A percentile compares a stretch with the other conserved stretches of the same genome.
Evolutionary conservation across 2,329 filamentous ascomycete species (phyloP).

Genomic region (Microascus cirrosus): DNA sequence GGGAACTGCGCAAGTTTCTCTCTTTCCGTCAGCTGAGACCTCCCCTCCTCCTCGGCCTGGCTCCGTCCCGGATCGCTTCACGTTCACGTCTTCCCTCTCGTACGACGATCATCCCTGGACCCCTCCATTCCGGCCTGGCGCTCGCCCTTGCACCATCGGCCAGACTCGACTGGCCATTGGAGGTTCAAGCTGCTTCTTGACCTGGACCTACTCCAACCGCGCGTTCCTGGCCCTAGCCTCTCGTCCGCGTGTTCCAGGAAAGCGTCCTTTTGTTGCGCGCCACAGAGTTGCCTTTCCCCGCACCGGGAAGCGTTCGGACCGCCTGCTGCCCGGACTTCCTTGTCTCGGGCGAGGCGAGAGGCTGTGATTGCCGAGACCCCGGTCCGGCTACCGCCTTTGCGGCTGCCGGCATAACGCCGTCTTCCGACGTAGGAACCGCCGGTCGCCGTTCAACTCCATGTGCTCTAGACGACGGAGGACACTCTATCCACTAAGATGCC

Average conservation of each 20-base stretch:
- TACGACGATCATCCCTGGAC: neutral
- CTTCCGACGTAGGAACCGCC: neutral
- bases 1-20: slow-evolving; percentile 1
- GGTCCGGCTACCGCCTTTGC: neutral
- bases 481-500: slow-evolving; percentile 34
- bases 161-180: neutral
- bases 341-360: neutral
- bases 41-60: neutral
- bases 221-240: too few species aligned
- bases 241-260: too few species aligned
- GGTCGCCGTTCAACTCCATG: neutral
- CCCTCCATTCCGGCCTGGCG: neutral
- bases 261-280: too few species aligned
- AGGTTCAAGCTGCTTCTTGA: neutral
- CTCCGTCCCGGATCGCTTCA: neutral
- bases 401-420: neutral
- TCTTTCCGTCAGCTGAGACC: neutral
- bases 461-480: neutral
- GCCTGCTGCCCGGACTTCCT: neutral
- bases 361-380: neutral
- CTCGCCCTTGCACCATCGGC: neutral
- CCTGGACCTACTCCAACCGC: too few species aligned
- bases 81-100: neutral
- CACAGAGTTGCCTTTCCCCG: too few species aligned
- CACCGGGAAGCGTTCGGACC: neutral